These are phyloP conservation scores for Rhodotorula sp. DNA, from an alignment of 1,284 basidiomycete species.

Conservation along the genomic window DNA sequence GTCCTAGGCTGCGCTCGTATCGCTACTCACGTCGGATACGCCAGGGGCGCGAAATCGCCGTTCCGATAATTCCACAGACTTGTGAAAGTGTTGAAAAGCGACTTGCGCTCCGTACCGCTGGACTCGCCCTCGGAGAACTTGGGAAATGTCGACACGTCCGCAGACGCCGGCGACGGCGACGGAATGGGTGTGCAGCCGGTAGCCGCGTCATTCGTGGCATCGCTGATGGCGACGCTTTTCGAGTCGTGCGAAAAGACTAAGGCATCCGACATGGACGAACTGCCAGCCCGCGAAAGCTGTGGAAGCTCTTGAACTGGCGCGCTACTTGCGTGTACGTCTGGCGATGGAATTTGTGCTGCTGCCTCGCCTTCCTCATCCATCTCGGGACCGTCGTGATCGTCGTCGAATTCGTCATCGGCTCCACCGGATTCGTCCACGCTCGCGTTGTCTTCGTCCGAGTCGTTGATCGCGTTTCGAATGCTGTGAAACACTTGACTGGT, in stretches of 20 bases:
- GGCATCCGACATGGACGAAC: constrained; percentile 24
- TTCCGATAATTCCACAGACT: constrained; percentile 70
- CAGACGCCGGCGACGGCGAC: constrained; percentile 36
- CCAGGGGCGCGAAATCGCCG: constrained; percentile 56
- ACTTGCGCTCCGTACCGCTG: constrained; percentile 63
- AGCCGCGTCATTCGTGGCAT: not conserved
- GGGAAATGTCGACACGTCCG: constrained; percentile 33
- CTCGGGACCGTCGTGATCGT: constrained; percentile 70
- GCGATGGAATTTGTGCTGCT: not conserved
- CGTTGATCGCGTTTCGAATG: constrained; percentile 84
- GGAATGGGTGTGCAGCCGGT: too few relatives aligned
- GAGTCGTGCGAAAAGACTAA: constrained; percentile 9
- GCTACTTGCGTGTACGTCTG: too few relatives aligned
- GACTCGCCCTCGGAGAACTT: constrained; percentile 52
- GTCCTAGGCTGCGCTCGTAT: not conserved
- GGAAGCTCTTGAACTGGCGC: too few relatives aligned
- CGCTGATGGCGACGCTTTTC: too few relatives aligned
- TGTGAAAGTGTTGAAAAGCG: constrained; percentile 80
- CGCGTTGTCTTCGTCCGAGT: constrained; percentile 55
- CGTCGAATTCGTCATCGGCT: constrained; percentile 80
- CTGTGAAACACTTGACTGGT: constrained; percentile 88
- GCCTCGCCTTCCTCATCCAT: constrained; percentile 16
- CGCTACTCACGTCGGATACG: constrained; percentile 56
- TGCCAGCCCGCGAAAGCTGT: not conserved
- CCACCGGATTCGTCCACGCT: constrained; percentile 51